phyloP scores from a whole-genome alignment of 1,284 basidiomycete species.

The Phylloporus sp. region DNA sequence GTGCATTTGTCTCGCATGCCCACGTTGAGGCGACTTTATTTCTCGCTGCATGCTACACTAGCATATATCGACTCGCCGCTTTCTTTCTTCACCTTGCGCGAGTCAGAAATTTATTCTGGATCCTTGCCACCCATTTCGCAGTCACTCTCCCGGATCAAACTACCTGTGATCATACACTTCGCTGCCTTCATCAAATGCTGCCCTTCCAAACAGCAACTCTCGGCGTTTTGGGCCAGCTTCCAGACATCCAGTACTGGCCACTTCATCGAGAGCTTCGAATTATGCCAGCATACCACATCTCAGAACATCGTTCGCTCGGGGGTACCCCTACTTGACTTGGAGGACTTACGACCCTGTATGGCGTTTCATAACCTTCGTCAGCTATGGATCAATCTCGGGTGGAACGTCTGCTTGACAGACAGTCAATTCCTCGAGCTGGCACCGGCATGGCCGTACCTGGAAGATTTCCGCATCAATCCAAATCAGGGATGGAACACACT shows the following conservation, averaged over 20 bases:
- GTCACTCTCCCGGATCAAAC: background rate
- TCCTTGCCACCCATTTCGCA: background rate
- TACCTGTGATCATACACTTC: background rate
- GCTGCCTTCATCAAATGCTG: background rate
- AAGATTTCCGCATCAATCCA: background rate
- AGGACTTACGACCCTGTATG: background rate
- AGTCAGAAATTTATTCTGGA: background rate
- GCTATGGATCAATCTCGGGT: background rate
- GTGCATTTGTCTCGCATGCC: background rate
- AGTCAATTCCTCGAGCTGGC: background rate
- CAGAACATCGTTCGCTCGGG: background rate
- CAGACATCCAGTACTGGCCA: background rate
- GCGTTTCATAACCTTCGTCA: background rate
- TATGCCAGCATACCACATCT: no score
- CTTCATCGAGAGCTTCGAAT: background rate
- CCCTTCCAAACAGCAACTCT: background rate
- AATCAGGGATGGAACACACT: background rate
- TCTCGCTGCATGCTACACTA: background rate
- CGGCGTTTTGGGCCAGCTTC: background rate
- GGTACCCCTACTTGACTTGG: background rate
- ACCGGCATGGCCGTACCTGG: background rate
- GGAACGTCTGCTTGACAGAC: background rate
- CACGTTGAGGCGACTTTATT: background rate
- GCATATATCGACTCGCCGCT: background rate
- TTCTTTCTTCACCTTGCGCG: background rate